phyloP scores from a whole-genome alignment of 1,284 basidiomycete genomes.

The Cryptococcus wingfieldii region DNA sequence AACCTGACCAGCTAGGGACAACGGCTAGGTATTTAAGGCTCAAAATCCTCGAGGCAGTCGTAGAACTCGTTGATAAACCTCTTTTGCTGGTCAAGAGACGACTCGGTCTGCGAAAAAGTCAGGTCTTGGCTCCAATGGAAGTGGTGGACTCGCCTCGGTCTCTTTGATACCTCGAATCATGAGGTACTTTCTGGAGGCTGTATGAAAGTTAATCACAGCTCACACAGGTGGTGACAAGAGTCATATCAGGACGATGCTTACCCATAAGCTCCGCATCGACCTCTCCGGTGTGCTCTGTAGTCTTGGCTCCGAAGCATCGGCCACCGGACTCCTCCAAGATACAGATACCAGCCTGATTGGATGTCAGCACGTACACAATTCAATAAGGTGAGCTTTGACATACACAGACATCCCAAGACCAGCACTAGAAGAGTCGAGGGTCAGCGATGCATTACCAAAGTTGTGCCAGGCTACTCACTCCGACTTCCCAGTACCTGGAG shows the following conservation, averaged over 20 bases:
- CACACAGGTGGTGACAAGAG: not conserved
- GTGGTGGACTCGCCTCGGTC: slow-evolving; percentile 19
- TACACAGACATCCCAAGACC: slow-evolving; percentile 87
- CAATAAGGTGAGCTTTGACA: slow-evolving; percentile 28
- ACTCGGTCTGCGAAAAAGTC: slow-evolving; percentile 52
- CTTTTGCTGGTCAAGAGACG: slow-evolving; percentile 66
- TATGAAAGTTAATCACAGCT: not conserved
- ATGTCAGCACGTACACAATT: not conserved
- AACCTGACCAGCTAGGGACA: not conserved
- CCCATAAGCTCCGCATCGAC: slow-evolving; percentile 63
- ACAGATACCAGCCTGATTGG: slow-evolving; percentile 69
- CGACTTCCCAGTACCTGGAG: slow-evolving; percentile 69
- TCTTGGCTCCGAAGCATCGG: slow-evolving; percentile 65
- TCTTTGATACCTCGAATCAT: slow-evolving; percentile 56
- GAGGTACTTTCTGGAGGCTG: slow-evolving; percentile 77
- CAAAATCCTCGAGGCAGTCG: slow-evolving; percentile 68
- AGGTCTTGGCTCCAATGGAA: not conserved
- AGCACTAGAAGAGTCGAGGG: slow-evolving; percentile 30
- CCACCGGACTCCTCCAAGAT: slow-evolving; percentile 88
- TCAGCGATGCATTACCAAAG: not conserved
- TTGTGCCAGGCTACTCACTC: slow-evolving; percentile 44
- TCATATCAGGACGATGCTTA: slow-evolving; percentile 13
- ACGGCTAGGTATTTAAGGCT: slow-evolving; percentile 40
- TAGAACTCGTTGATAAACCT: slow-evolving; percentile 81
- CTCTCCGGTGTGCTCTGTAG: slow-evolving; percentile 52